Percentiles rank a stretch among this genome's conserved stretches.
Evolutionary conservation across 352 stramenopile species (phyloP).

Genomic region (Blastocystis sp.): DNA sequence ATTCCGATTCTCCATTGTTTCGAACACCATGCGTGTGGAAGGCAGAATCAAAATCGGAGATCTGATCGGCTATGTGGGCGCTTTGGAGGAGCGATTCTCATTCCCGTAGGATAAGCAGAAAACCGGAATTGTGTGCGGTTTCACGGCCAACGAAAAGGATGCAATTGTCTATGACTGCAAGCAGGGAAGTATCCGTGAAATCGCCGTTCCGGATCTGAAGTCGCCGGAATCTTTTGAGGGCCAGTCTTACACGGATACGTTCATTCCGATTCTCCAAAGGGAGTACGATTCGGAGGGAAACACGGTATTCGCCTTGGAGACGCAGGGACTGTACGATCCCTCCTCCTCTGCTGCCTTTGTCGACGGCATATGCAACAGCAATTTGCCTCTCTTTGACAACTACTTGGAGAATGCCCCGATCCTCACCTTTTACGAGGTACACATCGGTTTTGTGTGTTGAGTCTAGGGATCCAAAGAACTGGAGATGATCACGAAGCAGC

Average conservation of each 20-base stretch:
- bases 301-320: neutral
- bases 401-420: constrained; percentile 7
- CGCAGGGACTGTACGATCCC: neutral
- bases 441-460: neutral
- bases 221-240: neutral
- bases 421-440: constrained; percentile 15
- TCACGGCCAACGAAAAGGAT: neutral
- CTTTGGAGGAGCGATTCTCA: neutral
- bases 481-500: neutral
- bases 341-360: neutral
- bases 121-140: neutral
- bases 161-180: neutral
- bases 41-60: neutral
- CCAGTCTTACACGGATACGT: neutral
- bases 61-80: neutral
- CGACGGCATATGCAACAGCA: neutral
- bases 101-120: neutral
- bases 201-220: neutral
- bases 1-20: no score
- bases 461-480: neutral
- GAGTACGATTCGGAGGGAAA: neutral
- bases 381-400: constrained; percentile 24
- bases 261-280: neutral
- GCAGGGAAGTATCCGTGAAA: neutral
- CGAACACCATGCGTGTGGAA: no score